phyloP scores from a whole-genome alignment of 345 rosid species.

The Brassica incana region DNA sequence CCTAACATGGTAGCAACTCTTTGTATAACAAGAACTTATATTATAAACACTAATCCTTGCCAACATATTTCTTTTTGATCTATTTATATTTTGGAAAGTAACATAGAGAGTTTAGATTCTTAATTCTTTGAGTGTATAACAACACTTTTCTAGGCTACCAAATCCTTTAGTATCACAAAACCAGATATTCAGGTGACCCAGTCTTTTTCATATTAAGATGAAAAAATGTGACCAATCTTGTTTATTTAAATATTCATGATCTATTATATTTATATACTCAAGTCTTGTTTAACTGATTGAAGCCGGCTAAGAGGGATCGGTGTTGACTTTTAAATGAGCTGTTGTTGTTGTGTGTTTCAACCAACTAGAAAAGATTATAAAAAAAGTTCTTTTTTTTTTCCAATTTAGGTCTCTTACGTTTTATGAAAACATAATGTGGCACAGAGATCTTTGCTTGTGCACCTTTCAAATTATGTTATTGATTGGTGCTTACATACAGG shows the following conservation, averaged over 20 bases:
- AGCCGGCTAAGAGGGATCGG: slow-evolving; percentile 34
- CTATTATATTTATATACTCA: slow-evolving; percentile 8
- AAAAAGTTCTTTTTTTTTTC: background rate
- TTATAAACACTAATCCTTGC: slow-evolving; percentile 12
- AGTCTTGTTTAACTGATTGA: slow-evolving; percentile 21
- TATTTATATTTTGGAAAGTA: background rate
- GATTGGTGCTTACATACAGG: slow-evolving; percentile 31
- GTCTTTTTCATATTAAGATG: slow-evolving; percentile 10
- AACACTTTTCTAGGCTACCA: slow-evolving; percentile 1
- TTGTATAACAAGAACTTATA: slow-evolving; percentile 7
- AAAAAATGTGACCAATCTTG: slow-evolving; percentile 5
- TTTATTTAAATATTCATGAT: slow-evolving; percentile 18
- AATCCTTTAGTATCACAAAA: slow-evolving; percentile 8
- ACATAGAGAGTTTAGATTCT: background rate
- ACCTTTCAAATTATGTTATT: slow-evolving; percentile 14
- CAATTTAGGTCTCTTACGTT: slow-evolving; percentile 8
- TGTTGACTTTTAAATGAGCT: slow-evolving; percentile 34
- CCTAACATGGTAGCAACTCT: slow-evolving; percentile 39
- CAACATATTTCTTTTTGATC: background rate
- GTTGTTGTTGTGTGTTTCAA: slow-evolving; percentile 17
- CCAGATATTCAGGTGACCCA: slow-evolving; percentile 3
- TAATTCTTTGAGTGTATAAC: background rate
- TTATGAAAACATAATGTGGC: slow-evolving; percentile 37
- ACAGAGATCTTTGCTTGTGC: slow-evolving; percentile 21
- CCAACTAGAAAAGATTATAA: slow-evolving; percentile 23